Base-by-base conservation (phyloP, 257 asterid species). In the Ehretia macrophylla region DNA sequence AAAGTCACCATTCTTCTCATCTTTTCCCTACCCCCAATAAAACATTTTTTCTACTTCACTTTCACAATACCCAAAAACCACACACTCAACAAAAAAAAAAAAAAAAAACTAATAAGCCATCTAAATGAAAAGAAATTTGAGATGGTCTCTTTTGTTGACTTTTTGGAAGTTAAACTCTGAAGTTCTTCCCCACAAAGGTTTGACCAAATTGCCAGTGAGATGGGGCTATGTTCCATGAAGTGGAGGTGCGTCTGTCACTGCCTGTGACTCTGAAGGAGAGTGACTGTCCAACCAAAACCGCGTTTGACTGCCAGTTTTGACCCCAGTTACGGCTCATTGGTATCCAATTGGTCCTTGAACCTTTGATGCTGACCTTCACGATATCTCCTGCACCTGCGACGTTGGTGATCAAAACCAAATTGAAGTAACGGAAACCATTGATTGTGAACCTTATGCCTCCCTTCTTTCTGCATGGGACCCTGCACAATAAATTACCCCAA, bases 371-470 rank as follows among this genome's bases (percentile, higher is more conserved):
- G 20, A 76, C 90, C 70, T 68, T 75, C 78, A 75, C 81, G 32
- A 89, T 77, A 45, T 89, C 91, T 39, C 97, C 97, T 45, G 97
- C 92, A 35, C 97, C 97, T 13, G 95, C 97, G 1, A 86, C 97
- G 62, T 89, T 89, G 56, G 86, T 79, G 11, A 89, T 38, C 62
- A 89, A 55, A 9, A 89, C 82, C 48, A 89, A 54, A 78, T 86
- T 86, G 77, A 89, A 89, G 82, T 74, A 89, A 32, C 86, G 85
- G 90, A 69, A 72, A 1, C 97, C 97, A 66, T 86, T 89, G 51
- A 86, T 76, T 0, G 94, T 89, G 77, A 82, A 82, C 70, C 97
- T 72, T 37, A 89, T 72, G 8, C 97, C 97, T 11, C 97, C 97
- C 20, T 44, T 68, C 67, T 84, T 89, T 72, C 80, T 66, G 64